Evolutionary conservation across 1,139 yeast genomes (phyloP).

Genomic region (Candida tetrigidarum): DNA sequence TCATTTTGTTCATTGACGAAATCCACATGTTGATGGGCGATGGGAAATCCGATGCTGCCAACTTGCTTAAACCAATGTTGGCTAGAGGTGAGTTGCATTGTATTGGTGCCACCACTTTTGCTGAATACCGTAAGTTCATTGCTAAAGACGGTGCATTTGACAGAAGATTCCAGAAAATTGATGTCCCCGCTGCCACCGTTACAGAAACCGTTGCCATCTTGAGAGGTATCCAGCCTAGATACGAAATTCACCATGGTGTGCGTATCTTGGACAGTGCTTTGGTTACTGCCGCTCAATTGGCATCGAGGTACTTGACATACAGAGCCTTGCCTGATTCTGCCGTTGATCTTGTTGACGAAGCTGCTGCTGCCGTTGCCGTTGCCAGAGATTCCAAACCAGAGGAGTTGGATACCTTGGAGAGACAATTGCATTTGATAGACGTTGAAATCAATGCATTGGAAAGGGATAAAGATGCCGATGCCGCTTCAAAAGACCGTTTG

Average conservation of each 20-base stretch:
- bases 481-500: constrained; percentile 84
- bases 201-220: constrained; percentile 94
- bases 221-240: constrained; percentile 94
- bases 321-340: constrained; percentile 98
- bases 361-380: constrained; percentile 98
- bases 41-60: constrained; percentile 94
- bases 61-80: constrained; percentile 93
- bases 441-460: constrained; percentile 97
- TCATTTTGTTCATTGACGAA: constrained; percentile 91
- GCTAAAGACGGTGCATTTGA: constrained; percentile 99
- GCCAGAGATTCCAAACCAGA: constrained; percentile 99
- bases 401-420: constrained; percentile 90
- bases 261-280: constrained; percentile 94
- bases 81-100: constrained; percentile 97
- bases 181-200: constrained; percentile 92
- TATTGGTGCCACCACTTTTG: constrained; percentile 97
- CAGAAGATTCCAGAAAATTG: constrained; percentile 97
- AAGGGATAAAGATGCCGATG: constrained; percentile 92
- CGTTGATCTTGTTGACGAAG: constrained; percentile 93
- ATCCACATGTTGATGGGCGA: constrained; percentile 99
- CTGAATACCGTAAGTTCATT: constrained; percentile 89
- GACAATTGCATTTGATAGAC: constrained; percentile 86
- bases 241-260: constrained; percentile 98
- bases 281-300: constrained; percentile 94
- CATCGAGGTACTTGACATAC: constrained; percentile 92